Conservation (phyloP, 129 eudicot genomes). For the Lactuca sativa region DNA sequence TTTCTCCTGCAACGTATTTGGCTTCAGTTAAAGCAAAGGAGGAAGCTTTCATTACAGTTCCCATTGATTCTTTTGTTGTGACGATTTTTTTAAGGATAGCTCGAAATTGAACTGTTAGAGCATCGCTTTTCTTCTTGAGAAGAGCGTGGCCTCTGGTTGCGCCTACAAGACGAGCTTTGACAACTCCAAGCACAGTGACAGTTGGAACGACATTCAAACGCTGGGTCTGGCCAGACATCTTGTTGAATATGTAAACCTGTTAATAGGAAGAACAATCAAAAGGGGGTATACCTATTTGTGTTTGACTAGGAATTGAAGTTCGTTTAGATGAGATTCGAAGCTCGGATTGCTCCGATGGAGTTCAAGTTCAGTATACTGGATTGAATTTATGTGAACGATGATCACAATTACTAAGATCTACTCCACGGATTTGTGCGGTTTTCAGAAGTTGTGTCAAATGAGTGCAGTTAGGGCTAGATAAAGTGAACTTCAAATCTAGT, state of each 20-base stretch:
- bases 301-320: constrained; percentile 15
- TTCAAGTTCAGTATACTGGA: neutral
- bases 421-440: neutral
- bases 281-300: neutral
- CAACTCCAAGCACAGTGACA: constrained; percentile 80
- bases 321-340: constrained; percentile 4
- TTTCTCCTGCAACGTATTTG: constrained; percentile 91
- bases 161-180: constrained; percentile 88
- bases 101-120: constrained; percentile 85
- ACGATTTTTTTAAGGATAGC: constrained; percentile 79
- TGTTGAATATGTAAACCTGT: constrained; percentile 42
- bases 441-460: neutral
- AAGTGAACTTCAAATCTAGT: constrained; percentile 1
- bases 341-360: neutral
- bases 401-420: constrained; percentile 13
- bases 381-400: neutral
- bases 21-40: constrained; percentile 85
- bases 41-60: constrained; percentile 76
- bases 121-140: constrained; percentile 94
- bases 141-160: constrained; percentile 98
- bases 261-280: constrained; percentile 15
- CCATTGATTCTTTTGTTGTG: constrained; percentile 88
- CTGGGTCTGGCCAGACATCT: constrained; percentile 86
- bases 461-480: constrained; percentile 23
- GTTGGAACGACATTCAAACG: constrained; percentile 92